Evolutionary conservation across 2,329 filamentous ascomycete species (phyloP), one percentile per base, ranked within the genome.

Genomic region (Curvularia lunata): DNA sequence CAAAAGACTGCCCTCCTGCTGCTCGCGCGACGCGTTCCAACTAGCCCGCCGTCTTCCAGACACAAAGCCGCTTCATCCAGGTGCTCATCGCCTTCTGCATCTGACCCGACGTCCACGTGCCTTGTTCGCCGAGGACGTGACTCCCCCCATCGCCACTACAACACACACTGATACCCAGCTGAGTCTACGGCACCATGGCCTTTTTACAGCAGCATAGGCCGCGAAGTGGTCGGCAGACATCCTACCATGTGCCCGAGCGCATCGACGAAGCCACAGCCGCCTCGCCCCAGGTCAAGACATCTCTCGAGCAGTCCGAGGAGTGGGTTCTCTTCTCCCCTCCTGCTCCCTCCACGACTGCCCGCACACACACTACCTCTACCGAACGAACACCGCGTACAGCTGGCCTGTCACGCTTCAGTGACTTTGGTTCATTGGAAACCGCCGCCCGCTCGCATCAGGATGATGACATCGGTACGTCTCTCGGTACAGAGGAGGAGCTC

Each of bases 271-370:
- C 66, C 54, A 64, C 65, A 46, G 61, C 68, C 37, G 54, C 59
- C 57, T 77, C 79, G 46, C 74, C 78, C 34, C 76, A 76, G 48
- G 73, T 71, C 47, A 79, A 81, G 63, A 77, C 80, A 19, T 72
- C 79, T 42, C 79, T 87, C 58, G 87, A 91, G 60, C 89, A 93
- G 64, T 89, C 91, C 12, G 90, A 95, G 77, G 94, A 96, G 85
- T 99, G 95, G 95, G 90, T 98, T 53, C 86, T 99, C 64, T 99
- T 99, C 81, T 91, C 92, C 7, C 81, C 81, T 0, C 69, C 71
- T n/a, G 73, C 77, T 9, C 66, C 70, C n/a, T 91, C 91, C 1
- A 83, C 84, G 8, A 87, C 90, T 19, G 88, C 89, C 61, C 84
- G 88, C 51, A 91, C 88, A 43, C 87, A 85, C 58, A 87, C 91